Evolutionary conservation across 441 rosid species (phyloP).

Genomic region (Flueggea neowawraea): DNA sequence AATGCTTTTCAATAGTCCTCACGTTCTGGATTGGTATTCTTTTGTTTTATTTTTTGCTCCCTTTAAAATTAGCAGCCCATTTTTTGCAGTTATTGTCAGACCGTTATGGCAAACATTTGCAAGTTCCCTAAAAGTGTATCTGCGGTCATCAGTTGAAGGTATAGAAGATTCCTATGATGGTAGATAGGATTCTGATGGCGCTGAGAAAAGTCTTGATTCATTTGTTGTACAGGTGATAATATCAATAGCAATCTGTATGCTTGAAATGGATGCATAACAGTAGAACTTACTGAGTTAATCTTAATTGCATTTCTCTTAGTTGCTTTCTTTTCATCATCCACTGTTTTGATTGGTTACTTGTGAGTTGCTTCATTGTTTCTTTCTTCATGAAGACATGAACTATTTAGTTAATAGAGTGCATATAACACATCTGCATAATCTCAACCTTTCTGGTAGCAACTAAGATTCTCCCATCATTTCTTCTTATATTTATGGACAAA

Average conservation of each 20-base stretch:
- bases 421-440: too few species aligned
- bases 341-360: too few species aligned
- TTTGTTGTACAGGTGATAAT: slow-evolving; percentile 79
- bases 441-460: too few species aligned
- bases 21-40: slow-evolving; percentile 7
- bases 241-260: slow-evolving; percentile 8
- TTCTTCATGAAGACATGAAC: too few species aligned
- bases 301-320: too few species aligned
- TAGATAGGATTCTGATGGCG: slow-evolving; percentile 96
- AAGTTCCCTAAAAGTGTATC: slow-evolving; percentile 69
- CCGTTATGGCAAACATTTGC: slow-evolving; percentile 93
- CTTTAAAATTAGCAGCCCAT: slow-evolving; percentile 5
- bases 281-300: too few species aligned
- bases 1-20: slow-evolving; percentile 1
- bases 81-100: slow-evolving; percentile 66
- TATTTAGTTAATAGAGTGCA: too few species aligned
- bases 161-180: slow-evolving; percentile 75
- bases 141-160: slow-evolving; percentile 75
- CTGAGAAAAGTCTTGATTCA: slow-evolving; percentile 90
- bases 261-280: background rate
- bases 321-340: too few species aligned
- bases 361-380: too few species aligned
- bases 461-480: too few species aligned
- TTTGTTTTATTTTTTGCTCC: slow-evolving; percentile 4
- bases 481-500: too few species aligned